A percentile compares a stretch with the other conserved stretches of the same genome.
phyloP scores from a whole-genome alignment of 139 green algal species.

The Picochlorum sp. region DNA sequence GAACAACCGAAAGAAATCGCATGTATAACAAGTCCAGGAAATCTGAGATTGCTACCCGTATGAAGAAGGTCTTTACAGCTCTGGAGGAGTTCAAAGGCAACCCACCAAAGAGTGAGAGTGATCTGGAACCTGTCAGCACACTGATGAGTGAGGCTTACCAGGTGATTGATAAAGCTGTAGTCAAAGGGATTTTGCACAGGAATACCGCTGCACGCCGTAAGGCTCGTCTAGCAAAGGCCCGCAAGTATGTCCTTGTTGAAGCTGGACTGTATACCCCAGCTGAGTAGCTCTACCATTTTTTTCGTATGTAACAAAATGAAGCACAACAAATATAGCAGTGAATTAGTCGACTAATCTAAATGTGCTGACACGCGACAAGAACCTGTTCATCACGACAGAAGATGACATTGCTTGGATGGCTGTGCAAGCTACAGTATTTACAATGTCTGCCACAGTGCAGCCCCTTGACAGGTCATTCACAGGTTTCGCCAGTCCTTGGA shows the following conservation, averaged over 20 bases:
- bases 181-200: conserved; percentile 71
- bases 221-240: conserved; percentile 56
- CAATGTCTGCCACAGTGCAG: conserved; percentile 84
- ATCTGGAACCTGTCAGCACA: conserved; percentile 55
- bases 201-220: conserved; percentile 82
- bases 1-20: conserved; percentile 45
- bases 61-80: conserved; percentile 69
- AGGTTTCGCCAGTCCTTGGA: conserved; percentile 78
- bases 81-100: conserved; percentile 51
- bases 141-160: conserved; percentile 72
- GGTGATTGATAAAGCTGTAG: conserved; percentile 48
- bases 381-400: conserved; percentile 3
- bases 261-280: conserved; percentile 54
- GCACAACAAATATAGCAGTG: background rate
- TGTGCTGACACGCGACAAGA: background rate
- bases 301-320: background rate
- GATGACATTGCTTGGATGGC: conserved; percentile 52
- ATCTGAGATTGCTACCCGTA: conserved; percentile 67
- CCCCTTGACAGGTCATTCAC: conserved; percentile 87
- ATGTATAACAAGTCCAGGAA: conserved; percentile 74
- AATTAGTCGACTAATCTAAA: background rate
- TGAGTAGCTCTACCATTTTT: background rate
- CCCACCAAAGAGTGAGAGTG: conserved; percentile 32
- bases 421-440: conserved; percentile 82
- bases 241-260: conserved; percentile 44